Conservation (phyloP, 176 grass and related monocot genomes). For the Zea mays region Zm-B73-REFERENCE-NAM-5.0 NC_050096.1:267072501-267073000, state of each 20-base stretch:
- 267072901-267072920: conserved; percentile 36
- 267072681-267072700: conserved; percentile 51
- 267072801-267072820: conserved; percentile 62
- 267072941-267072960: conserved; percentile 67
- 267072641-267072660: conserved; percentile 48
- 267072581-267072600: conserved; percentile 28
- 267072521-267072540: conserved; percentile 62
- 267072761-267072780: conserved; percentile 61
- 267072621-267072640: conserved; percentile 59
- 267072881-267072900: conserved; percentile 46
- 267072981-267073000: conserved; percentile 46
- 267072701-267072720: conserved; percentile 45
- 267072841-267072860: conserved; percentile 59
- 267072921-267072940: conserved; percentile 68
- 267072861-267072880: conserved; percentile 41
- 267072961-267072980: conserved; percentile 69
- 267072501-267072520: conserved; percentile 49
- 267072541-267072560: conserved; percentile 38
- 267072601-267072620: conserved; percentile 59
- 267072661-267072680: conserved; percentile 52
- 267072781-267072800: conserved; percentile 61
- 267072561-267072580: conserved; percentile 52
- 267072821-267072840: conserved; percentile 57
- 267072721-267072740: conserved; percentile 56
- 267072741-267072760: conserved; percentile 56